Evolutionary conservation across 306 rosid species (phyloP), one percentile per base, ranked within the genome.

Genomic region (Sesbania bispinosa): DNA sequence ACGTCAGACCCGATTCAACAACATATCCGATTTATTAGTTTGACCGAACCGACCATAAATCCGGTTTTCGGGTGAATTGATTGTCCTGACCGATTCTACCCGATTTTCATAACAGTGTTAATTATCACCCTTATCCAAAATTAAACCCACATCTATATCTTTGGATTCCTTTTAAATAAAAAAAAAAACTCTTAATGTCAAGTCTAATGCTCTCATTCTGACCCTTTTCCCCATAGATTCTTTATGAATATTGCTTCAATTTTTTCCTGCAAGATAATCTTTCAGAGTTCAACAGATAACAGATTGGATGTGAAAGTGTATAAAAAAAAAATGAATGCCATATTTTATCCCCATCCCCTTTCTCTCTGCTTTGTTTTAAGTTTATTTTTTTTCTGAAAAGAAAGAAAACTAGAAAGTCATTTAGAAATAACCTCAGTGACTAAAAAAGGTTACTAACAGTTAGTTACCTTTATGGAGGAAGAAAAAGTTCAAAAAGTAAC

Each of bases 241-340:
- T 80, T 67, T 64, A 68, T 43, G 54, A n/a, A n/a, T n/a, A 46
- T 58, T 19, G 73, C 13, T 2, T 39, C 78, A 51, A 70, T 43
- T 83, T 84, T 67, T 80, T 48, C 71, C 71, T 43, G 74, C 65
- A 30, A 75, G n/a, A 63, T 75, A 75, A 55, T 66, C 74, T 55
- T 18, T 57, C 78, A 62, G 63, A 51, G 48, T 54, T 58, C 47
- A 18, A 61, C 74, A 71, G 84, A 71, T 39, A 62, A 62, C 72
- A 20, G 64, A 67, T 41, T 58, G 75, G 54, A 50, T 67, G 43
- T 58, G 47, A 50, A 15, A 63, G 15, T 65, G 72, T 73, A 69
- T 62, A n/a, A n/a, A 7, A 21, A 65, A 45, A 75, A 53, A 47
- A 55, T 32, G 41, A 61, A 61, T 68, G 59, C 32, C 11, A 45